Evolutionary conservation across 495 filamentous ascomycete genomes (phyloP).

Genomic region (Penicillium canescens): DNA sequence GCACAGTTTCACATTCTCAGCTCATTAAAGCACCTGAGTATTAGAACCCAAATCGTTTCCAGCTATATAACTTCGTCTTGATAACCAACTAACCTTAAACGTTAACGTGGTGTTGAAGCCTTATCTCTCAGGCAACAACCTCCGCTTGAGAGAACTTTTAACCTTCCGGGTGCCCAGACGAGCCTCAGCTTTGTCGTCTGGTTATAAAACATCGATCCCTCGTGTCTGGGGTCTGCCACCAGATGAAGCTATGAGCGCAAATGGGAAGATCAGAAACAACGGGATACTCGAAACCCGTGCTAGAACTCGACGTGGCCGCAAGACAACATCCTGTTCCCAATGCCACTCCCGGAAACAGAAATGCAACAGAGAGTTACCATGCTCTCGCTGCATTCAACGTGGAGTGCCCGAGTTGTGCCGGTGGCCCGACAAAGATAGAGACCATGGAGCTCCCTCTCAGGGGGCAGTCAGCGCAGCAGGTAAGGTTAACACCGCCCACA

Average conservation of each 20-base stretch:
- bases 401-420: conserved; percentile 10
- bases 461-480: conserved; percentile 6
- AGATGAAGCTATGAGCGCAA: neutral
- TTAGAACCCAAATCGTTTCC: no score
- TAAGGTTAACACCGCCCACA: neutral
- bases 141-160: no score
- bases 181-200: no score
- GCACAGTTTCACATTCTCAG: no score
- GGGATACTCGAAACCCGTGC: neutral
- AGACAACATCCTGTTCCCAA: conserved; percentile 16
- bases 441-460: neutral
- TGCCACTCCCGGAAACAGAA: conserved; percentile 16
- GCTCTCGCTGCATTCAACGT: conserved; percentile 13
- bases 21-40: no score
- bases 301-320: conserved; percentile 9
- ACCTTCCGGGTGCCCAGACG: no score
- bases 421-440: conserved; percentile 7
- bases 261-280: neutral
- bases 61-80: no score
- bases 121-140: neutral
- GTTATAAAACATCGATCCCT: neutral
- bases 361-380: conserved; percentile 12
- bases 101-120: neutral
- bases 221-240: neutral
- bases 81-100: no score